Percentiles rank a stretch among this genome's conserved stretches.
phyloP scores from a whole-genome alignment of 2,329 filamentous ascomycete genomes.

The Nemania sp. region DNA sequence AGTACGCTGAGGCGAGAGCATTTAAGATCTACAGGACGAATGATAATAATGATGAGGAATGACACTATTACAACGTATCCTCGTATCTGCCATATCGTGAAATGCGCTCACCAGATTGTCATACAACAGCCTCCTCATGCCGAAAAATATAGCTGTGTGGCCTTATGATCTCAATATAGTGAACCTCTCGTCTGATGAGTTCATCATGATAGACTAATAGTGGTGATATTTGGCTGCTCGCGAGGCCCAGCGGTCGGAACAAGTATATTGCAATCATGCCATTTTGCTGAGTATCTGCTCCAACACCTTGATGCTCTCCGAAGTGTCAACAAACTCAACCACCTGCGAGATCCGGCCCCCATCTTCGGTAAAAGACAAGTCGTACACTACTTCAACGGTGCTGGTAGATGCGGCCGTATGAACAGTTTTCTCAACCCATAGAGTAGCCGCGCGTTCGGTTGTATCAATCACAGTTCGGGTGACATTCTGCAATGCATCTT shows the following conservation, averaged over 20 bases:
- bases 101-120: no score
- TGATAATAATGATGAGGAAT: no score
- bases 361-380: constrained; percentile 28
- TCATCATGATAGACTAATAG: no score
- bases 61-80: no score
- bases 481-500: constrained; percentile 24
- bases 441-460: constrained; percentile 13
- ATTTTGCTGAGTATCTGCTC: constrained; percentile 27
- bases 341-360: constrained; percentile 26
- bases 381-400: constrained; percentile 27
- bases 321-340: constrained; percentile 30
- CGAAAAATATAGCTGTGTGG: no score
- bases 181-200: no score
- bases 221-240: not conserved
- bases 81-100: no score
- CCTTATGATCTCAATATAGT: no score
- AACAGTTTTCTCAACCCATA: constrained; percentile 30
- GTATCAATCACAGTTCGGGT: constrained; percentile 28
- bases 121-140: no score
- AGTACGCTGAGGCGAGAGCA: no score
- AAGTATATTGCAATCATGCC: not conserved
- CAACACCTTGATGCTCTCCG: constrained; percentile 27
- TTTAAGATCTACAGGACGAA: no score
- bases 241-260: no score
- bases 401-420: constrained; percentile 13